These are phyloP conservation scores for Powellomyces hirtus DNA, from an alignment of 192 early-diverging fungal genomes.

Conservation along the genomic window DNA sequence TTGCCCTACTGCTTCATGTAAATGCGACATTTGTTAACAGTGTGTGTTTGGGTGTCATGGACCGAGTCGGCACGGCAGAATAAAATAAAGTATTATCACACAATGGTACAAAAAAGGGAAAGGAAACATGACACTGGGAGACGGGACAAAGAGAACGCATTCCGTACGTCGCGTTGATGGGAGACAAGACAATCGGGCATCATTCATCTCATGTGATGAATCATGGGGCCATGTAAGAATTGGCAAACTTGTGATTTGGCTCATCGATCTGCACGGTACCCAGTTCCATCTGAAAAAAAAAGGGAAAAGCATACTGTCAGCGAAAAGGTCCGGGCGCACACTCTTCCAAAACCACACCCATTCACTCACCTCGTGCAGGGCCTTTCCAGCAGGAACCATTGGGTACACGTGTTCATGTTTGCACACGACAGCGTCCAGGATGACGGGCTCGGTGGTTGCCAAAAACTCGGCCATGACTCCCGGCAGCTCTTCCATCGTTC, in stretches of 20 bases:
- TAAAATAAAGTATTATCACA: too few relatives aligned
- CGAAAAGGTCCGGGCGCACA: neutral
- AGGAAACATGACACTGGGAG: too few relatives aligned
- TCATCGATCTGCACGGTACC: constrained; percentile 45
- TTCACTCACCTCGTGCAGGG: constrained; percentile 76
- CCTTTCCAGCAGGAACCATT: constrained; percentile 95
- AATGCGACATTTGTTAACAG: too few relatives aligned
- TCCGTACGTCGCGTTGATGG: too few relatives aligned
- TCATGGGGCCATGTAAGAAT: constrained; percentile 49
- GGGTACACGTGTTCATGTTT: constrained; percentile 95
- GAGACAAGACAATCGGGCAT: neutral
- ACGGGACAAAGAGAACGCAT: too few relatives aligned
- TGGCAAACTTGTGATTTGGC: constrained; percentile 43
- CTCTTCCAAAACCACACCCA: neutral
- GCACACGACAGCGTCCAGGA: constrained; percentile 87
- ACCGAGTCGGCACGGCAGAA: too few relatives aligned
- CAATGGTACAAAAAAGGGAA: too few relatives aligned
- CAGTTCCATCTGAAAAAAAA: constrained; percentile 48
- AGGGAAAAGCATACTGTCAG: too few relatives aligned
- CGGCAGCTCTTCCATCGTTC: constrained; percentile 80
- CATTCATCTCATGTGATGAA: too few relatives aligned
- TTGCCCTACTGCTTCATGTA: too few relatives aligned
- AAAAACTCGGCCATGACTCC: constrained; percentile 89
- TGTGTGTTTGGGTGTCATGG: too few relatives aligned
- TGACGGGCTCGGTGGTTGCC: constrained; percentile 75